Conservation (phyloP, 2,329 filamentous ascomycete species). For the Arachnopeziza araneosa region DNA sequence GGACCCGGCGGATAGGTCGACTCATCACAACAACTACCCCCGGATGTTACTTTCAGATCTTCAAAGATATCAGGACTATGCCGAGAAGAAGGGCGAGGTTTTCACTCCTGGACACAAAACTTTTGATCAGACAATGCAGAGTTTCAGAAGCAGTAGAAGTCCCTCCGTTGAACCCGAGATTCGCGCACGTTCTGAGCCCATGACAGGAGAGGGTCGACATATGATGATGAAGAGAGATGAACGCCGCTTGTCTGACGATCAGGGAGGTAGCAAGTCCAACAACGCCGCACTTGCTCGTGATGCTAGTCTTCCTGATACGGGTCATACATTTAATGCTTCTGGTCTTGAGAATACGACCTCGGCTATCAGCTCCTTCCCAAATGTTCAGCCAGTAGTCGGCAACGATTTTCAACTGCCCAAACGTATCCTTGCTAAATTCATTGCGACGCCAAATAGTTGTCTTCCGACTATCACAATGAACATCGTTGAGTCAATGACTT, state of each 20-base stretch:
- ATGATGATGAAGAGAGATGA: constrained; percentile 28
- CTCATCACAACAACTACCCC: constrained; percentile 58
- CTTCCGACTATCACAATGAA: constrained; percentile 57
- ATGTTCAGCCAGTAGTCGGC: constrained; percentile 10
- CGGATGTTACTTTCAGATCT: constrained; percentile 58
- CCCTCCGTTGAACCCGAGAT: constrained; percentile 22
- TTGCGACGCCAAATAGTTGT: constrained; percentile 60
- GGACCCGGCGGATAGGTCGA: constrained; percentile 46
- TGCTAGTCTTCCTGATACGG: constrained; percentile 9
- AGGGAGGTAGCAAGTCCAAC: background rate
- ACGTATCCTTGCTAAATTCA: constrained; percentile 57
- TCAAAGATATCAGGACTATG: constrained; percentile 49
- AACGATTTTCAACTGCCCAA: constrained; percentile 31
- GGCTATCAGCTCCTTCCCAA: constrained; percentile 1
- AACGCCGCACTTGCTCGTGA: constrained; percentile 3
- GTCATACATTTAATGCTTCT: constrained; percentile 5
- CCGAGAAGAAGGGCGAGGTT: constrained; percentile 43
- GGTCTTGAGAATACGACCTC: constrained; percentile 1
- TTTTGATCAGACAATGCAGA: constrained; percentile 26
- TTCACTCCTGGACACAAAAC: constrained; percentile 50
- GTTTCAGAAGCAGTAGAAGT: constrained; percentile 24
- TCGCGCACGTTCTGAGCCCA: constrained; percentile 25
- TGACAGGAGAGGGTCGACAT: constrained; percentile 19
- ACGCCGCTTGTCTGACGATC: constrained; percentile 16
- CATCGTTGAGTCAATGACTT: constrained; percentile 61